Base-by-base conservation (phyloP, 2,329 filamentous ascomycete species). In the Talaromyces atroroseus region DNA sequence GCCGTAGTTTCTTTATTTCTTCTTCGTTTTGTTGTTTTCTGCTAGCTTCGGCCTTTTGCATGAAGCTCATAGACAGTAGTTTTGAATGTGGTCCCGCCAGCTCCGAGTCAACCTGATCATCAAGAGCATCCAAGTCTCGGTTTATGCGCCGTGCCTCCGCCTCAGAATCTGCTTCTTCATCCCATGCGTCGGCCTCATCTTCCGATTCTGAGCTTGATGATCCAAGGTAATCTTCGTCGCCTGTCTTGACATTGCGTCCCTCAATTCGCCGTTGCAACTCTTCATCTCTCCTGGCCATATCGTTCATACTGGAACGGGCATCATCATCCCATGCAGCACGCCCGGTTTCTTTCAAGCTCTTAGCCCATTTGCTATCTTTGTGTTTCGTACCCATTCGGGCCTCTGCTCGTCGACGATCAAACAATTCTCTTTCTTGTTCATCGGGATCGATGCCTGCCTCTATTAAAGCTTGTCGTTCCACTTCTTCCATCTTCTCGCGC, bases 361-460 rank as follows among this genome's bases (percentile, higher is more conserved):
- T 96, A 38, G 91, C 90, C 90, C 91, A 96, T 68, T 91, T 95
- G 75, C 89, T 94, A 53, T 95, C 89, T 61, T 86, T 84, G 72
- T 96, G 91, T 62, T 90, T 86, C 14, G 88, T 85, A 20, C 90
- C 88, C 79, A 96, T 92, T 65, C 92, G 82, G 70, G 92, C 90
- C 64, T 91, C 83, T 1, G 92, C 92, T 62, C 92, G 80, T 58
- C 84, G 81, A 24, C 90, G 85, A 67, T 95, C 90, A 59, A 81
- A 81, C 60, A 76, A 76, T 66, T 88, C 85, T 55, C 79, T 75
- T 60, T 88, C 85, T 61, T 86, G 82, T 60, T 86, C 84, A 16
- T 82, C 84, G 36, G 82, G 72, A 59, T 84, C 79, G 51, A 84
- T 76, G 3, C 82, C 83, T 18, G 81, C 81, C 51, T 83, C 82